phyloP scores from a whole-genome alignment of 208 protist genomes.

The Trypanosomatidae sp. region DNA sequence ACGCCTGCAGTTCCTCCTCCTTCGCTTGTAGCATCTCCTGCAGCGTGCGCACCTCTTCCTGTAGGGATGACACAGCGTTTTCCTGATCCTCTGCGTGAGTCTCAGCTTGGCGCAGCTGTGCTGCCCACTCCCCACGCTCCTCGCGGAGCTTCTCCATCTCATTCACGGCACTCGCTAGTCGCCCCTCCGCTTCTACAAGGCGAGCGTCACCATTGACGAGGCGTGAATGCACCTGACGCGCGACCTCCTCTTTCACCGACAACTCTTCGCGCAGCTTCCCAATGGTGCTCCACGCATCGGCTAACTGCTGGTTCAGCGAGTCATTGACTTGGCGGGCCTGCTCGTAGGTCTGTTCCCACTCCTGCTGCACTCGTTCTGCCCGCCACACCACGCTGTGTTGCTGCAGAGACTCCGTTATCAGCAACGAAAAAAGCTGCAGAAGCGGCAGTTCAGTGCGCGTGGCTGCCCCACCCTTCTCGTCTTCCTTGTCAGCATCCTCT shows the following conservation, averaged over 20 bases:
- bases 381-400: conserved; percentile 22
- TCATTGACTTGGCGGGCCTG: conserved; percentile 71
- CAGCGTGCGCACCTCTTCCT: conserved; percentile 44
- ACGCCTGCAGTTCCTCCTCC: conserved; percentile 31
- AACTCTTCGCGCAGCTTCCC: conserved; percentile 58
- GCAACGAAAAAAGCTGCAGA: conserved; percentile 38
- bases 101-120: conserved; percentile 16
- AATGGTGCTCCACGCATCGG: conserved; percentile 57
- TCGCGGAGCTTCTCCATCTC: conserved; percentile 53
- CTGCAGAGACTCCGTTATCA: conserved; percentile 43
- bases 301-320: conserved; percentile 59
- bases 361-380: conserved; percentile 41
- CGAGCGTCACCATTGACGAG: conserved; percentile 31
- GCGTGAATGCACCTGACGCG: conserved; percentile 35
- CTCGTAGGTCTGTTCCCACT: conserved; percentile 86
- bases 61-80: conserved; percentile 17
- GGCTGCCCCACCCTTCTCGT: not conserved
- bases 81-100: conserved; percentile 15
- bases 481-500: not conserved
- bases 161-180: conserved; percentile 24
- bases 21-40: conserved; percentile 27
- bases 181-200: conserved; percentile 29
- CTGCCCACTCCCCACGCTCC: conserved; percentile 32
- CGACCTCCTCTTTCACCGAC: conserved; percentile 40
- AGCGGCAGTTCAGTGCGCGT: conserved; percentile 8